Percentiles rank a stretch among this genome's conserved stretches.
Conservation (phyloP, 2,329 filamentous ascomycete species). For the Cladophialophora immunda region DNA sequence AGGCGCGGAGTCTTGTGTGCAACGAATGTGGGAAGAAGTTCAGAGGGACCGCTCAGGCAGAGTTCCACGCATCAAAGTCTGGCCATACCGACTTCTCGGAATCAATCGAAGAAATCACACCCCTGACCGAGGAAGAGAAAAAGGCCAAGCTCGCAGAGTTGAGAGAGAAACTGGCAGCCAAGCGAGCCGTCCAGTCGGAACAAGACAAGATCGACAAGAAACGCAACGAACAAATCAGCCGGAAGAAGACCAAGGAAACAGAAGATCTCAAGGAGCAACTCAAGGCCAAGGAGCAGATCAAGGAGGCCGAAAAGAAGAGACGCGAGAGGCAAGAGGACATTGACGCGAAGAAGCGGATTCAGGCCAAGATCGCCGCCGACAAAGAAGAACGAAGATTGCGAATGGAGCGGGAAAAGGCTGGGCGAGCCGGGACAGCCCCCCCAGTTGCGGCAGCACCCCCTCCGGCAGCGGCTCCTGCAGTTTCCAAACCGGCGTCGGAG, state of each 20-base stretch:
- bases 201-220: conserved; percentile 83
- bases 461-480: conserved; percentile 57
- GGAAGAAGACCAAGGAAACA: conserved; percentile 87
- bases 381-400: conserved; percentile 88
- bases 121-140: conserved; percentile 92
- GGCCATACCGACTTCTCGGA: conserved; percentile 92
- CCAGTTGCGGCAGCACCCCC: conserved; percentile 50
- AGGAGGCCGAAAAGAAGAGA: conserved; percentile 85
- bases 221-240: conserved; percentile 83
- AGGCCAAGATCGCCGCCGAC: conserved; percentile 93
- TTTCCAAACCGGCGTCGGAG: conserved; percentile 71
- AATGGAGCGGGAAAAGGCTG: conserved; percentile 84
- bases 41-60: conserved; percentile 78
- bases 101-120: conserved; percentile 89
- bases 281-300: conserved; percentile 85
- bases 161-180: conserved; percentile 73
- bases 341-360: conserved; percentile 86
- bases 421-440: conserved; percentile 75
- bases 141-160: conserved; percentile 79
- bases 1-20: conserved; percentile 78
- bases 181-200: conserved; percentile 72
- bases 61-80: conserved; percentile 91
- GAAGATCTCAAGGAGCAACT: conserved; percentile 93
- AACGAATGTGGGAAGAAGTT: conserved; percentile 96
- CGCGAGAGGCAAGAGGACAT: conserved; percentile 86